Conservation (phyloP, 345 rosid genomes). For the Eucalyptus polyanthemos region DNA sequence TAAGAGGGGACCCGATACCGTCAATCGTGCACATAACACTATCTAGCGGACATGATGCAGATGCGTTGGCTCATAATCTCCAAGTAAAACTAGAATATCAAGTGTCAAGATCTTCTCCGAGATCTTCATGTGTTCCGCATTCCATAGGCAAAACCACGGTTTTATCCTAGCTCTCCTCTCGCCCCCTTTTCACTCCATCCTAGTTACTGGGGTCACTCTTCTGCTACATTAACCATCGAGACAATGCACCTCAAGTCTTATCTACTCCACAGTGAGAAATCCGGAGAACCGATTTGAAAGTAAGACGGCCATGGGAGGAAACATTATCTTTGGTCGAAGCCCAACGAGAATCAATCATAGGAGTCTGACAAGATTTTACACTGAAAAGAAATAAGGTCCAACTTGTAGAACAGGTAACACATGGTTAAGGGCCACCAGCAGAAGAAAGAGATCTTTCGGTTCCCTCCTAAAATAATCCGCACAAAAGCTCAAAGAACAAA, state of each 20-base stretch:
- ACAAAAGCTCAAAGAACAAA: not conserved
- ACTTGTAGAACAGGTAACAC: not conserved
- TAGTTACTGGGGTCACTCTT: not conserved
- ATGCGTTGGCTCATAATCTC: no score
- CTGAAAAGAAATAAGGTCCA: not conserved
- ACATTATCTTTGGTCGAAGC: not conserved
- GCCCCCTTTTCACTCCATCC: not conserved
- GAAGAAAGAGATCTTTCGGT: not conserved
- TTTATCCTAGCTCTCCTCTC: not conserved
- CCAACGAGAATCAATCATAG: not conserved
- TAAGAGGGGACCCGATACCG: no score
- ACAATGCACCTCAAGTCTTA: not conserved
- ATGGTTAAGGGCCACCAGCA: not conserved
- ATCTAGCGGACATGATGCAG: no score
- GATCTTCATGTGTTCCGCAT: not conserved
- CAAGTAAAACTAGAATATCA: no score
- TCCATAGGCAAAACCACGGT: not conserved
- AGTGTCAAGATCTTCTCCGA: not conserved
- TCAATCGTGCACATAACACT: no score
- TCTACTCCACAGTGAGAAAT: not conserved
- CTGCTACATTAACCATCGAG: not conserved
- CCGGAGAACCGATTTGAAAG: not conserved
- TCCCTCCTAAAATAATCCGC: not conserved
- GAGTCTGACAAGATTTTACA: not conserved
- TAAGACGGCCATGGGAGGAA: not conserved